These are phyloP conservation scores for Aspergillus texensis DNA, from an alignment of 2,329 filamentous ascomycete species.

Conservation along the genomic window DNA sequence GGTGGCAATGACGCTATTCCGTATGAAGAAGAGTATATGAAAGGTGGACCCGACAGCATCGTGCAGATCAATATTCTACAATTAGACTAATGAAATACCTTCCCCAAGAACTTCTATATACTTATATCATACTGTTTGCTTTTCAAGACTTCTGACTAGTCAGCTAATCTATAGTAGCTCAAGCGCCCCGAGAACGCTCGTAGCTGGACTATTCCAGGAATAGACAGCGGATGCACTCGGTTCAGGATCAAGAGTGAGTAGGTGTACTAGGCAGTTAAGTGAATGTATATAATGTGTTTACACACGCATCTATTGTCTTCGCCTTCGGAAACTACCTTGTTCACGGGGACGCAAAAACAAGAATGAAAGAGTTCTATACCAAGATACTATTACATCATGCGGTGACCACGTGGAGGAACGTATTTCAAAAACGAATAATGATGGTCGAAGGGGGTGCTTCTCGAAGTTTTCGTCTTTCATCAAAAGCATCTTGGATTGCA, in stretches of 20 bases:
- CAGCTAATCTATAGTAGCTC: neutral
- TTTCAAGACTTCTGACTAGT: neutral
- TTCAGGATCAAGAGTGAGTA: neutral
- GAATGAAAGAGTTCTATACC: too few species aligned
- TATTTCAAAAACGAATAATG: neutral
- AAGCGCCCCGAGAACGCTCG: neutral
- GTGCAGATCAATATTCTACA: neutral
- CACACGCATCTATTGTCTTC: too few species aligned
- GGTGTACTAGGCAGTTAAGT: neutral
- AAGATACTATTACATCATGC: too few species aligned
- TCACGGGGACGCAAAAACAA: too few species aligned
- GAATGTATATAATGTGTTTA: neutral
- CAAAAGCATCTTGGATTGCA: too few species aligned
- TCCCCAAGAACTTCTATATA: neutral
- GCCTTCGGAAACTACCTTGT: too few species aligned
- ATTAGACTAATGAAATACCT: neutral
- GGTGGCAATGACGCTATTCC: neutral
- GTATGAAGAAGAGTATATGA: neutral
- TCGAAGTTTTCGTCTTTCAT: neutral
- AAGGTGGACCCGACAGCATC: neutral
- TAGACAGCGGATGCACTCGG: neutral
- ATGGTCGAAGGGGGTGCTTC: neutral
- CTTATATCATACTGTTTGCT: neutral
- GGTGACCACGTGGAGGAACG: too few species aligned
- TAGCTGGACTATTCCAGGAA: neutral